These are phyloP conservation scores for Prillingera fragicola DNA, from an alignment of 1,284 basidiomycete species.

Conservation along the genomic window DNA sequence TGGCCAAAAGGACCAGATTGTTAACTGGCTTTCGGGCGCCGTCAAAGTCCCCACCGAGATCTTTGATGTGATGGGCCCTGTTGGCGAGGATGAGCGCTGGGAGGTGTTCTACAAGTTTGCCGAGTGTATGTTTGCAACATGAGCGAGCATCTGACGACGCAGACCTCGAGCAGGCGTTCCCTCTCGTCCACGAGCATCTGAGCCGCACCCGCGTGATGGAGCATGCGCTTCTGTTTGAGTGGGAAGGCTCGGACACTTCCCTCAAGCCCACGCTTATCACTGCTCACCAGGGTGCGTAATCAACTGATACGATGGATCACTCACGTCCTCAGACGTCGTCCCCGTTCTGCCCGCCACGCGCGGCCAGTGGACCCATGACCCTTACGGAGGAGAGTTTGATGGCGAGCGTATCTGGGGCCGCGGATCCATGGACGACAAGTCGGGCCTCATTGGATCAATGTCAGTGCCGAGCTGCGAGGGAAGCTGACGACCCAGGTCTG, in stretches of 20 bases:
- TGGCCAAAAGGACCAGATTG: constrained; percentile 30
- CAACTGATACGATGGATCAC: not conserved
- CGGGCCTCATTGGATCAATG: constrained; percentile 57
- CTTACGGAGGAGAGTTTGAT: constrained; percentile 62
- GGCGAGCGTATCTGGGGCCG: constrained; percentile 59
- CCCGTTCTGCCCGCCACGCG: constrained; percentile 56
- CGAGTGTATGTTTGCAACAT: constrained; percentile 31
- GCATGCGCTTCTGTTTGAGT: constrained; percentile 61
- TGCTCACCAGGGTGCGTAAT: constrained; percentile 58
- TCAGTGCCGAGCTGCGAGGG: constrained; percentile 10
- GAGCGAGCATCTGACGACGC: not conserved
- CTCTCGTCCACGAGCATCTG: constrained; percentile 51
- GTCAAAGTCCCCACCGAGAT: constrained; percentile 45
- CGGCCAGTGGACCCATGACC: constrained; percentile 57
- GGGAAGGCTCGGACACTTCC: constrained; percentile 55
- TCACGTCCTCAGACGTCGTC: constrained; percentile 53
- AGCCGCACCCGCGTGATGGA: constrained; percentile 58
- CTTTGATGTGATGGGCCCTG: constrained; percentile 45
- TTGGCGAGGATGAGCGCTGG: constrained; percentile 46
- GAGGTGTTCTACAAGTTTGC: constrained; percentile 44
- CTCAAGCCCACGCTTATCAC: constrained; percentile 63
- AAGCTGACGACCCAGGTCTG: constrained; percentile 44
- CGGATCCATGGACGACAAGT: constrained; percentile 60
- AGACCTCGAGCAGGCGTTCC: constrained; percentile 45
- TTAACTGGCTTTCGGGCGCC: constrained; percentile 36